Conservation (phyloP, 768 basidiomycete species). For the Imleria badia region DNA sequence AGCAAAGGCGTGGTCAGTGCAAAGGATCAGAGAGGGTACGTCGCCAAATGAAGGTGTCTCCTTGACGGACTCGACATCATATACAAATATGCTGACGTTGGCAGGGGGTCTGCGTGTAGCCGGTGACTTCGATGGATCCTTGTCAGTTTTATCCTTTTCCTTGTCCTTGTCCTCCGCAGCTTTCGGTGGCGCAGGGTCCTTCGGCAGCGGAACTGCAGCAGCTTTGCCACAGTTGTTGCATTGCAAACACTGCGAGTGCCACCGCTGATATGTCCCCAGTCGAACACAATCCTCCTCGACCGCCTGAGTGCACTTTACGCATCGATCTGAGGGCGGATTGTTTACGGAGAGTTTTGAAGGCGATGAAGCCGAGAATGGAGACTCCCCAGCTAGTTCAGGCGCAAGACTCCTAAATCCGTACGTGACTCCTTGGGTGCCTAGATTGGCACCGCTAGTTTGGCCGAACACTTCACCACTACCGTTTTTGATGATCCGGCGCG, state of each 20-base stretch:
- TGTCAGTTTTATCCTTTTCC: slow-evolving; percentile 40
- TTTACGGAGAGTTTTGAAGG: slow-evolving; percentile 54
- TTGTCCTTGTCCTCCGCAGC: slow-evolving; percentile 51
- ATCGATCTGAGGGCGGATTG: slow-evolving; percentile 86
- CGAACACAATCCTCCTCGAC: slow-evolving; percentile 98
- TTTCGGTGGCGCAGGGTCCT: slow-evolving; percentile 52
- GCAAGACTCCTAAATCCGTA: slow-evolving; percentile 93
- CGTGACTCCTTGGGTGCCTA: slow-evolving; percentile 82
- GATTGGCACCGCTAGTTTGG: slow-evolving; percentile 46
- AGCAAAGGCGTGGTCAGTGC: slow-evolving; percentile 70
- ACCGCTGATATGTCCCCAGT: slow-evolving; percentile 92
- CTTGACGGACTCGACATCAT: slow-evolving; percentile 66
- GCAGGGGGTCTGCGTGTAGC: slow-evolving; percentile 75
- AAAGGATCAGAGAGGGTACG: slow-evolving; percentile 72
- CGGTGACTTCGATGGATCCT: slow-evolving; percentile 57
- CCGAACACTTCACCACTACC: slow-evolving; percentile 61
- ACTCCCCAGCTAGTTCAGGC: slow-evolving; percentile 87
- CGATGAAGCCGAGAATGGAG: slow-evolving; percentile 55
- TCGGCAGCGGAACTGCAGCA: slow-evolving; percentile 60
- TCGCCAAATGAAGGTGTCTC: slow-evolving; percentile 71
- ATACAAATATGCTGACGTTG: slow-evolving; percentile 76
- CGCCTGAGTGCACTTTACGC: slow-evolving; percentile 82
- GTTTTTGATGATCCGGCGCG: slow-evolving; percentile 72
- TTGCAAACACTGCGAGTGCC: slow-evolving; percentile 94
- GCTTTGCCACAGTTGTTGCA: slow-evolving; percentile 78